A percentile compares a stretch with the other conserved stretches of the same genome.
Conservation (phyloP, 768 basidiomycete species). For the Mycena metata region DNA sequence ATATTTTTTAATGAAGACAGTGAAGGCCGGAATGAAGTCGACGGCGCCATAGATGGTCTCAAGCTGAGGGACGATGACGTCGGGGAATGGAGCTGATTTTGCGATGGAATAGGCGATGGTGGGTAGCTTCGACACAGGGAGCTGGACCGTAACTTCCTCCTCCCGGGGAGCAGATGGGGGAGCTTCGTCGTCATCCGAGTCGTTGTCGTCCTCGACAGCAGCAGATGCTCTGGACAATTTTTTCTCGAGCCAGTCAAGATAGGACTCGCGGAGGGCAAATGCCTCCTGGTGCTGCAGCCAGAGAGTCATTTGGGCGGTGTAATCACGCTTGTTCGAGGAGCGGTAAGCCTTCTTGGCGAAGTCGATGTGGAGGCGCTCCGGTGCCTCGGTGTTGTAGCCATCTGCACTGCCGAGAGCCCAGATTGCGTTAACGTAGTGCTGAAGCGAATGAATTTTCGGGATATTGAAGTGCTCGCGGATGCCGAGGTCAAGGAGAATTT, state of each 20-base stretch:
- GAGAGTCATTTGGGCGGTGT: conserved; percentile 49
- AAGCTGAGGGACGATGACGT: conserved; percentile 23
- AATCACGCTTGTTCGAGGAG: conserved; percentile 42
- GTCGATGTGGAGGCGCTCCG: conserved; percentile 52
- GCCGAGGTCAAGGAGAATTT: conserved; percentile 22
- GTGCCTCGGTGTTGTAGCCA: conserved; percentile 22
- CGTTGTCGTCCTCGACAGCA: background rate
- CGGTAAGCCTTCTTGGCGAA: conserved; percentile 29
- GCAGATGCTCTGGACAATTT: background rate
- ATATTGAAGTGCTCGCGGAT: conserved; percentile 25
- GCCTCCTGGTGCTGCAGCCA: conserved; percentile 52
- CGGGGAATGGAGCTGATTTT: conserved; percentile 26
- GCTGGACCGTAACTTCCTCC: background rate
- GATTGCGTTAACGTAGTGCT: conserved; percentile 17
- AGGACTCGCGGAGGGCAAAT: conserved; percentile 38
- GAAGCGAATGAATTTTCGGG: conserved; percentile 19
- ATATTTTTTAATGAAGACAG: conserved; percentile 27
- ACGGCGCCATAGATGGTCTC: conserved; percentile 17
- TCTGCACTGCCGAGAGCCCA: conserved; percentile 16
- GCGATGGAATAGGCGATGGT: conserved; percentile 21
- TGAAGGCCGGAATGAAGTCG: conserved; percentile 30
- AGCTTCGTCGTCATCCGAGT: conserved; percentile 16
- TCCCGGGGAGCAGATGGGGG: background rate
- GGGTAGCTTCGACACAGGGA: conserved; percentile 13
- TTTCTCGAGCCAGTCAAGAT: conserved; percentile 43